Evolutionary conservation across 306 rosid genomes (phyloP).

Genomic region (Hippophae gyantsensis): DNA sequence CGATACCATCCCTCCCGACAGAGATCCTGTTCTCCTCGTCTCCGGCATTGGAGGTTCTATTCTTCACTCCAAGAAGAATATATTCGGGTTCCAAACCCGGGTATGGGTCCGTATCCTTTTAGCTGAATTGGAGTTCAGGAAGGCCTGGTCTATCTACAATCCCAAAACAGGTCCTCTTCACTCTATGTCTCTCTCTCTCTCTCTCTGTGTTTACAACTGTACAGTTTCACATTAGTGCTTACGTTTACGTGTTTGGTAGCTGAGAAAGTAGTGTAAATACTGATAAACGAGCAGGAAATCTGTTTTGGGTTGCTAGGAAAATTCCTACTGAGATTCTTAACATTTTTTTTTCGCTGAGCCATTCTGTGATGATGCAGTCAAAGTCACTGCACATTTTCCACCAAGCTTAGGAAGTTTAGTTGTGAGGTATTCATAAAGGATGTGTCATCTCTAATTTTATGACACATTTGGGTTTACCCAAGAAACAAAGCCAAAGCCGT

Average conservation of each 20-base stretch:
- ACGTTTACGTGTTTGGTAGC: neutral
- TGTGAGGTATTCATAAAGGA: too few relatives aligned
- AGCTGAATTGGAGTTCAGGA: slow-evolving; percentile 66
- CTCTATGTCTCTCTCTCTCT: neutral
- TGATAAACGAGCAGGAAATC: neutral
- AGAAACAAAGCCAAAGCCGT: too few relatives aligned
- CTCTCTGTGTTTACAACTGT: neutral
- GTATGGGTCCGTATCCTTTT: slow-evolving; percentile 78
- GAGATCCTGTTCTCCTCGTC: slow-evolving; percentile 72
- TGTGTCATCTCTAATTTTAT: too few relatives aligned
- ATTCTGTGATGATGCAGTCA: too few relatives aligned
- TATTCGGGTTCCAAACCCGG: slow-evolving; percentile 58
- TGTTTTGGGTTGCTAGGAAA: too few relatives aligned
- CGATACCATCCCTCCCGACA: slow-evolving; percentile 23
- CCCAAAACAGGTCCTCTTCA: slow-evolving; percentile 55
- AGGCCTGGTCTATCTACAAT: slow-evolving; percentile 66
- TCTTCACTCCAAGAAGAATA: slow-evolving; percentile 47
- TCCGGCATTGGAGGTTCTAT: slow-evolving; percentile 93
- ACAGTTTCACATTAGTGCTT: neutral
- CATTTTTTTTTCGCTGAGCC: too few relatives aligned
- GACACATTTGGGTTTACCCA: too few relatives aligned
- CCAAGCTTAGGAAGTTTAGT: too few relatives aligned
- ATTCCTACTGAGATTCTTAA: too few relatives aligned
- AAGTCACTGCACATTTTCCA: too few relatives aligned
- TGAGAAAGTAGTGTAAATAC: neutral